A percentile compares a stretch with the other conserved stretches of the same genome.
phyloP scores from a whole-genome alignment of 352 stramenopile species.

The Globisporangium okanoganense region DNA sequence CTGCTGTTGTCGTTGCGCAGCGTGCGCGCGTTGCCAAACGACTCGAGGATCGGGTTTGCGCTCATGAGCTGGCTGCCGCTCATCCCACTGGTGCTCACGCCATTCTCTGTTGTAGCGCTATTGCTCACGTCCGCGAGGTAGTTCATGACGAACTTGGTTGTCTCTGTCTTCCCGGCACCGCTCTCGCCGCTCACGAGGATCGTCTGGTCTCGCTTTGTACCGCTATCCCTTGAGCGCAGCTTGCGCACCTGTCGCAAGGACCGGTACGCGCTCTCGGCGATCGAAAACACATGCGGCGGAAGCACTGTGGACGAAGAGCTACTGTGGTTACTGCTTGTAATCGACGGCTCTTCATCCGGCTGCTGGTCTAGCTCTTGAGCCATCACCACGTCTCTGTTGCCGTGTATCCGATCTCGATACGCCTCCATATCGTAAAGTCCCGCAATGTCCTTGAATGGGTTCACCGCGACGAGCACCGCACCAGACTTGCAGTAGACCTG shows the following conservation, averaged over 20 bases:
- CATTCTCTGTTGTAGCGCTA: constrained; percentile 14
- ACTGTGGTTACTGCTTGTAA: constrained; percentile 6
- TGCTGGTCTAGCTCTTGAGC: neutral
- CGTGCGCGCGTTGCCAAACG: constrained; percentile 81
- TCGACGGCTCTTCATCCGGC: neutral
- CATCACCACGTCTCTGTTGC: neutral
- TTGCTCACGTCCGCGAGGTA: constrained; percentile 44
- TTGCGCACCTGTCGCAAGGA: constrained; percentile 31
- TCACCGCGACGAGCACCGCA: constrained; percentile 72
- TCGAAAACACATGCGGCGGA: constrained; percentile 78
- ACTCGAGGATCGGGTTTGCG: constrained; percentile 82
- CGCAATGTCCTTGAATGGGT: constrained; percentile 72
- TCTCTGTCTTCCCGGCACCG: constrained; percentile 48
- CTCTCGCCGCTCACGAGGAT: constrained; percentile 50
- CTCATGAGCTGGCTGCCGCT: constrained; percentile 67
- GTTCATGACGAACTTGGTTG: constrained; percentile 72
- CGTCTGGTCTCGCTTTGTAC: constrained; percentile 33
- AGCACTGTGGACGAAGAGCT: constrained; percentile 25
- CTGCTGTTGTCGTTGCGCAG: constrained; percentile 82
- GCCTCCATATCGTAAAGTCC: constrained; percentile 57
- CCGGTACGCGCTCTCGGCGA: constrained; percentile 69
- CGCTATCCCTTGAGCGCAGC: constrained; percentile 28
- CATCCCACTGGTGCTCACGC: constrained; percentile 24
- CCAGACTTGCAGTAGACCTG: constrained; percentile 77
- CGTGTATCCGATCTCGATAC: constrained; percentile 30